Evolutionary conservation across 2,329 filamentous ascomycete species (phyloP).

Genomic region (Hortaea werneckii): DNA sequence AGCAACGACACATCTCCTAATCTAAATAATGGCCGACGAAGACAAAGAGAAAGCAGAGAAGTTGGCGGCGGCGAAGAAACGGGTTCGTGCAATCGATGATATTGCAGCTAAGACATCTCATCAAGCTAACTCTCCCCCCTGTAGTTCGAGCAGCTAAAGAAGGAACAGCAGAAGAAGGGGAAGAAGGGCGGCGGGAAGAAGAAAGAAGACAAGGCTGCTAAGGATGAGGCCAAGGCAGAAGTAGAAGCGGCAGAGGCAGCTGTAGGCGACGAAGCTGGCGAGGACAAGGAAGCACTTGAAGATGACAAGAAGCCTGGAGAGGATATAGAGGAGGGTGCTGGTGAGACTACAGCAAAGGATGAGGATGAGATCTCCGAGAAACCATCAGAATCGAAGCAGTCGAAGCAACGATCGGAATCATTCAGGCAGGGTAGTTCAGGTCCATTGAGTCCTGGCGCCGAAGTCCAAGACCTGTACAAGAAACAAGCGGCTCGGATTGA

Average conservation of each 20-base stretch:
- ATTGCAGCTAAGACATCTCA: not conserved
- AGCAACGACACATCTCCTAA: no score
- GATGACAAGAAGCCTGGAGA: constrained; percentile 11
- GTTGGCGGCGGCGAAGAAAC: constrained; percentile 86
- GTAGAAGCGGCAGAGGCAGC: constrained; percentile 25
- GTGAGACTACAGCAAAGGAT: constrained; percentile 10
- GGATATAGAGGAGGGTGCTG: constrained; percentile 12
- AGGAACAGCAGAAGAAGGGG: constrained; percentile 62
- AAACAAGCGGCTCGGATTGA: constrained; percentile 83
- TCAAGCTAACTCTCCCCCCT: constrained; percentile 14
- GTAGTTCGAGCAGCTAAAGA: constrained; percentile 78
- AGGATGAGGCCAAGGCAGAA: constrained; percentile 15
- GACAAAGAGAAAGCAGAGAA: constrained; percentile 88
- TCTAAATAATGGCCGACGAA: constrained; percentile 59
- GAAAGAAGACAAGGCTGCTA: constrained; percentile 30
- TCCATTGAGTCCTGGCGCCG: constrained; percentile 44
- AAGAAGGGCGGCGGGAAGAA: constrained; percentile 53
- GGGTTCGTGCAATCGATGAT: constrained; percentile 36
- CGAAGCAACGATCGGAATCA: constrained; percentile 75
- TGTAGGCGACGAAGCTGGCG: constrained; percentile 13
- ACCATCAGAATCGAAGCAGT: constrained; percentile 67
- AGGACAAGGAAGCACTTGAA: constrained; percentile 18
- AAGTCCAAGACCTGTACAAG: constrained; percentile 74
- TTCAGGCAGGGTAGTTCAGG: constrained; percentile 55
- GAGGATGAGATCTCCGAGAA: constrained; percentile 30